A percentile compares a stretch with the other conserved stretches of the same genome.
Evolutionary conservation across 345 rosid genomes (phyloP).

Genomic region (Syzygium oleosum): DNA sequence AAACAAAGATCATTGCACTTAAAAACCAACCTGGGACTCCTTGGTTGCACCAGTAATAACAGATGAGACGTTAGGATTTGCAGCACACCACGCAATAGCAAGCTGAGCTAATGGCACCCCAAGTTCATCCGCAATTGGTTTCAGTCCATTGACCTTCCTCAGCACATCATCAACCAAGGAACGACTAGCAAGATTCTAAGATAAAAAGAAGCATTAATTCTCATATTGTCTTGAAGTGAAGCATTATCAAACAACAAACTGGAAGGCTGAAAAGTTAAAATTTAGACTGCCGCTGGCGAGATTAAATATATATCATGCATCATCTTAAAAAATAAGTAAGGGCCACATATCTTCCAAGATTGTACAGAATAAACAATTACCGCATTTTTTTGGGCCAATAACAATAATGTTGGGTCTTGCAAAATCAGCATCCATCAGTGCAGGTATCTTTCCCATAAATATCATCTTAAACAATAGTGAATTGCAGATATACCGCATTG

Average conservation of each 20-base stretch:
- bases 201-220: slow-evolving; percentile 5
- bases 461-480: neutral
- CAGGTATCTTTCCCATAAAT: neutral
- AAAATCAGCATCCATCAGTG: neutral
- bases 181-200: slow-evolving; percentile 81
- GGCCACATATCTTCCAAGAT: neutral
- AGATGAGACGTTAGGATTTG: slow-evolving; percentile 91
- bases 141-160: slow-evolving; percentile 84
- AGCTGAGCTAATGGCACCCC: slow-evolving; percentile 95
- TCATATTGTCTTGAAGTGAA: neutral
- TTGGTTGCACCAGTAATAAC: slow-evolving; percentile 96
- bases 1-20: neutral
- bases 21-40: slow-evolving; percentile 75
- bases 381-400: neutral
- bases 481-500: neutral
- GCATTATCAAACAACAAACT: neutral
- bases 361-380: neutral
- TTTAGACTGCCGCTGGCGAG: neutral
- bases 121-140: slow-evolving; percentile 97
- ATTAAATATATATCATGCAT: neutral
- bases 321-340: neutral
- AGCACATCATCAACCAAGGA: slow-evolving; percentile 88
- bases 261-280: neutral
- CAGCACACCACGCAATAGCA: slow-evolving; percentile 98
- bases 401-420: neutral